Evolutionary conservation across 768 basidiomycete species (phyloP).

Genomic region (Xerocomellus amylosporus): DNA sequence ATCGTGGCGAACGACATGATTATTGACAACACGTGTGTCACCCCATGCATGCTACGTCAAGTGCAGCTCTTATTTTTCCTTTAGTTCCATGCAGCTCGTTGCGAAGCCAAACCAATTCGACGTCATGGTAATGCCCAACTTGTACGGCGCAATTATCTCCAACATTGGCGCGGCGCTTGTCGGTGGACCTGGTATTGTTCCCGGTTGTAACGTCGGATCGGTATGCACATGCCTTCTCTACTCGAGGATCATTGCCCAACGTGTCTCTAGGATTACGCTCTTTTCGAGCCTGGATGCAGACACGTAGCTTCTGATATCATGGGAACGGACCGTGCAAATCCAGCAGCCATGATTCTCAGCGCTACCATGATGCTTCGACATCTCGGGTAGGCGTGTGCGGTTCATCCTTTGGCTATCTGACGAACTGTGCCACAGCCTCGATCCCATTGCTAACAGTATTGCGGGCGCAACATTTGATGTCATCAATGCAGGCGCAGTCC

Average conservation of each 20-base stretch:
- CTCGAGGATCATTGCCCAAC: background rate
- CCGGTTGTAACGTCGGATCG: constrained; percentile 96
- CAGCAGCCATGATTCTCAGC: constrained; percentile 95
- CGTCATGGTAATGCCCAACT: constrained; percentile 98
- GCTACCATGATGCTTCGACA: constrained; percentile 98
- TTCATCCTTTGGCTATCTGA: constrained; percentile 16
- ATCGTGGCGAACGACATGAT: constrained; percentile 98
- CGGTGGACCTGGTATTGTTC: constrained; percentile 96
- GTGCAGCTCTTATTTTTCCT: constrained; percentile 1
- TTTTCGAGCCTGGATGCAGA: constrained; percentile 98
- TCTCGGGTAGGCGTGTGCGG: constrained; percentile 63
- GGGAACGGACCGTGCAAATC: constrained; percentile 95
- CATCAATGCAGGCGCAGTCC: constrained; percentile 81
- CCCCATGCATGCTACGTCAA: background rate
- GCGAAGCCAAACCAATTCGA: constrained; percentile 95
- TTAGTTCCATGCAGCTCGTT: constrained; percentile 98
- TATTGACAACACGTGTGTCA: constrained; percentile 89
- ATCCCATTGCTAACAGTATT: constrained; percentile 90
- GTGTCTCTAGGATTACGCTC: constrained; percentile 75
- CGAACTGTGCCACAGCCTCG: constrained; percentile 54
- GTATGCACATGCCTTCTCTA: constrained; percentile 40
- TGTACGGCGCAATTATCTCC: constrained; percentile 95
- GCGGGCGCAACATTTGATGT: constrained; percentile 91
- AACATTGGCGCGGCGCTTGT: constrained; percentile 99
- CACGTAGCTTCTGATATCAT: constrained; percentile 95